phyloP scores from a whole-genome alignment of 352 stramenopile genomes.

The Phytophthora podocarpi region DNA sequence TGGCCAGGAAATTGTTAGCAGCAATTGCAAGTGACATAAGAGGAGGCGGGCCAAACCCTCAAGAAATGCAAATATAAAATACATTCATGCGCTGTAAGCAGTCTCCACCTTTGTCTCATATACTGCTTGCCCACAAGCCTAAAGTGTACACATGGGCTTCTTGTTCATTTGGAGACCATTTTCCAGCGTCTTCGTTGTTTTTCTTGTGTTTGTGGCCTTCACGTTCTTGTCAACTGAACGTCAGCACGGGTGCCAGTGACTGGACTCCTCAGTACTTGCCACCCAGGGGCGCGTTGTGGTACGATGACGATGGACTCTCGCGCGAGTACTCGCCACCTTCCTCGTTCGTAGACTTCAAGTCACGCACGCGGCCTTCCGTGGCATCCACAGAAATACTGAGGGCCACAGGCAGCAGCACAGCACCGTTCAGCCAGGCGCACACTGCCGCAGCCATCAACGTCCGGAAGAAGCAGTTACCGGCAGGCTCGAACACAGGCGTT shows the following conservation, averaged over 20 bases:
- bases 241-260: too few relatives aligned
- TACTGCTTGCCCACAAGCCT: slow-evolving; percentile 16
- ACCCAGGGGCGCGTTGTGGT: slow-evolving; percentile 22
- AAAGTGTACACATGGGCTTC: slow-evolving; percentile 25
- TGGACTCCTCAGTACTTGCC: slow-evolving; percentile 25
- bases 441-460: slow-evolving; percentile 46
- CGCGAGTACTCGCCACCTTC: slow-evolving; percentile 40
- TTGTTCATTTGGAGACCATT: slow-evolving; percentile 17
- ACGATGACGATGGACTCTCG: slow-evolving; percentile 40
- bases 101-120: slow-evolving; percentile 8
- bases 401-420: slow-evolving; percentile 44
- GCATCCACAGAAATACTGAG: slow-evolving; percentile 55
- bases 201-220: too few relatives aligned
- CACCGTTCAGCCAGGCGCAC: slow-evolving; percentile 40
- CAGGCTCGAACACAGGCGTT: slow-evolving; percentile 45
- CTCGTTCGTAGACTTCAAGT: slow-evolving; percentile 46
- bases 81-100: slow-evolving; percentile 37
- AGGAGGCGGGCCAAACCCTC: slow-evolving; percentile 14
- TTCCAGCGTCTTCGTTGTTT: slow-evolving; percentile 7
- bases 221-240: too few relatives aligned
- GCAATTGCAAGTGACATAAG: background rate
- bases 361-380: slow-evolving; percentile 39
- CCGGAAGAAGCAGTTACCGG: slow-evolving; percentile 47
- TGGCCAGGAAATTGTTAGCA: too few relatives aligned
- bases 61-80: slow-evolving; percentile 41